Evolutionary conservation across 2,329 filamentous ascomycete species (phyloP).

Genomic region (Coleophoma eucalyptorum): DNA sequence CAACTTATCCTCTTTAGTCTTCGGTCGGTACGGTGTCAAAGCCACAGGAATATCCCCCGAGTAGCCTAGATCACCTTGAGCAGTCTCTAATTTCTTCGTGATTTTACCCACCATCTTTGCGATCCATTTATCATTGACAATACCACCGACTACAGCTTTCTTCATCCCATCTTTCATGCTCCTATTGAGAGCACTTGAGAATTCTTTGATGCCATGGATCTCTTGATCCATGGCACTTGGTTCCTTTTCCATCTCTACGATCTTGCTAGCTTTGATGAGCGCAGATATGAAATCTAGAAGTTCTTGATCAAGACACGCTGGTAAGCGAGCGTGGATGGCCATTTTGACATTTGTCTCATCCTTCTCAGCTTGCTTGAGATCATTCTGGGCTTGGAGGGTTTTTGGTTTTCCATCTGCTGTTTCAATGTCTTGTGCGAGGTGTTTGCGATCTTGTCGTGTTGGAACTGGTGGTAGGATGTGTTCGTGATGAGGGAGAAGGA

Average conservation of each 20-base stretch:
- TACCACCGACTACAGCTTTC: conserved; percentile 38
- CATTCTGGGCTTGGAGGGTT: conserved; percentile 32
- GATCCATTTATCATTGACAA: conserved; percentile 52
- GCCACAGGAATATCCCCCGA: conserved; percentile 40
- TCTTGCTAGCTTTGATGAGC: conserved; percentile 52
- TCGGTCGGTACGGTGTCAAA: conserved; percentile 14
- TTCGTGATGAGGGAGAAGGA: conserved; percentile 49
- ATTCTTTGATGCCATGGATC: conserved; percentile 25
- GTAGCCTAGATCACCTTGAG: conserved; percentile 47
- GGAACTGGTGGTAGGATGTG: conserved; percentile 42
- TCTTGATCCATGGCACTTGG: conserved; percentile 22
- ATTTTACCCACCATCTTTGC: conserved; percentile 48
- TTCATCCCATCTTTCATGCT: conserved; percentile 40
- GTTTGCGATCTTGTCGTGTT: conserved; percentile 26
- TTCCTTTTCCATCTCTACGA: conserved; percentile 48
- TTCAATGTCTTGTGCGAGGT: conserved; percentile 32
- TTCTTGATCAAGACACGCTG: conserved; percentile 44
- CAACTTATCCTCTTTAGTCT: conserved; percentile 5
- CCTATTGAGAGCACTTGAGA: conserved; percentile 24
- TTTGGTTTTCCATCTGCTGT: conserved; percentile 40
- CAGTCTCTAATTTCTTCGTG: conserved; percentile 42
- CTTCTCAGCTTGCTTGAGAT: conserved; percentile 34
- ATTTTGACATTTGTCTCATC: conserved; percentile 45
- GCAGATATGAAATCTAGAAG: conserved; percentile 50
- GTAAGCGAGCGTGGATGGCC: conserved; percentile 42